Base-by-base conservation (phyloP, 495 filamentous ascomycete species). In the Podospora sp. region DNA sequence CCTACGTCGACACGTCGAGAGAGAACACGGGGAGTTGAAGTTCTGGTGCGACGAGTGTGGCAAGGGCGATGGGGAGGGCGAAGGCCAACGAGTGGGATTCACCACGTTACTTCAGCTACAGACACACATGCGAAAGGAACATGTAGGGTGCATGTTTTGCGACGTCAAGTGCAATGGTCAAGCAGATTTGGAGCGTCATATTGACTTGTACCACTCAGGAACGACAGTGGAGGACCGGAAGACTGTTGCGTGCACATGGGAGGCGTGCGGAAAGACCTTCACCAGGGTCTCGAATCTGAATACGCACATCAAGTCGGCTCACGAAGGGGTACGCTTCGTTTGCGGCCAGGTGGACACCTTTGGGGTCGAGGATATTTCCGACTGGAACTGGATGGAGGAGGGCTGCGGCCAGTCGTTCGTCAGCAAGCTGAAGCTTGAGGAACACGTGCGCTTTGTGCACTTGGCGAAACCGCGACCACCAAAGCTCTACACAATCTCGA, bases 381-480 rank as follows among this genome's bases (percentile, higher is more conserved):
- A 80, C n/a, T 94, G 91, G 90, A 79, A 86, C 64, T 85, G 83
- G 68, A 56, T 40, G 26, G 75, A 85, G 35, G 78, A 84, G 62
- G 91, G 89, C 2, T 97, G 93, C 71, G 90, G 88, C 0, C 83
- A 85, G 60, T 80, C 80, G 20, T 93, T 92, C 67, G 80, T 81
- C 25, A 88, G 87, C 66, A 94, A 93, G 74, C 79, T 83, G n/a
- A 87, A 84, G 58, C 81, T 97, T 0, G 91, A 93, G 77, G 90
- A 92, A 56, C 93, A 97, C 69, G 83, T 96, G 49, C 88, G 91
- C 22, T 91, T 86, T 11, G 78, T 88, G 0, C 93, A 97, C 75
- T 72, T 95, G 40, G 87, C 88, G 4, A 79, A 87, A 36, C 75
- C 79, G 24, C 75, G 82, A 51, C 80, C 80, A 25, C 79, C 79